Percentiles rank a stretch among this genome's conserved stretches.
Evolutionary conservation across 1,139 yeast genomes (phyloP).

Genomic region (Nadsonia commutata): DNA sequence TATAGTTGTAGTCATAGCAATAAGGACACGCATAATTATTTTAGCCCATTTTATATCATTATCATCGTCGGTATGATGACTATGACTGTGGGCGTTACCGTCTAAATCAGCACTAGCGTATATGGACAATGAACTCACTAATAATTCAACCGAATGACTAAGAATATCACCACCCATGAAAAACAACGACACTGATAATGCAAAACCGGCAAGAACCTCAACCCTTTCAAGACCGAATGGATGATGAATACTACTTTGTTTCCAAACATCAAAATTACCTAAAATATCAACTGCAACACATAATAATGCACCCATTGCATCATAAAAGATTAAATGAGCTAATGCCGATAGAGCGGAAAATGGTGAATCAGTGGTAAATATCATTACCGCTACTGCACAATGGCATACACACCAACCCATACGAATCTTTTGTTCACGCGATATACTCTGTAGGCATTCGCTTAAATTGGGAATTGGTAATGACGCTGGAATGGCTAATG

Average conservation of each 20-base stretch:
- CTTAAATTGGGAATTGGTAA: constrained; percentile 61
- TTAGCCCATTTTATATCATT: constrained; percentile 12
- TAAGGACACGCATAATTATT: constrained; percentile 17
- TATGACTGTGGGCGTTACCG: neutral
- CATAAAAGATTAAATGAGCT: constrained; percentile 79
- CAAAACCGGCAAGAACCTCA: constrained; percentile 81
- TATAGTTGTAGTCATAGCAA: constrained; percentile 22
- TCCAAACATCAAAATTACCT: constrained; percentile 89
- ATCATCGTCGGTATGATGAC: constrained; percentile 4
- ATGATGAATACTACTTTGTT: constrained; percentile 59
- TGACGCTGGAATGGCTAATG: constrained; percentile 59
- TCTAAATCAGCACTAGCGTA: constrained; percentile 28
- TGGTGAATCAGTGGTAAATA: constrained; percentile 43
- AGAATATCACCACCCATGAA: constrained; percentile 85
- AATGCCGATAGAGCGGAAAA: constrained; percentile 59
- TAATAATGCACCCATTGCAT: constrained; percentile 63
- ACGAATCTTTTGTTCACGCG: constrained; percentile 38
- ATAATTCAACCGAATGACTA: constrained; percentile 72
- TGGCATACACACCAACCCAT: constrained; percentile 57
- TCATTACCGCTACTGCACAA: constrained; percentile 35
- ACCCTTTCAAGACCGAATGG: constrained; percentile 88
- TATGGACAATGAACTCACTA: constrained; percentile 37
- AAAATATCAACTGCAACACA: constrained; percentile 62
- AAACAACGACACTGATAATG: constrained; percentile 64
- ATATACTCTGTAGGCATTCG: constrained; percentile 47